Evolutionary conservation across 192 early-diverging fungal species (phyloP).

Genomic region (Pecoramyces ruminantium): DNA sequence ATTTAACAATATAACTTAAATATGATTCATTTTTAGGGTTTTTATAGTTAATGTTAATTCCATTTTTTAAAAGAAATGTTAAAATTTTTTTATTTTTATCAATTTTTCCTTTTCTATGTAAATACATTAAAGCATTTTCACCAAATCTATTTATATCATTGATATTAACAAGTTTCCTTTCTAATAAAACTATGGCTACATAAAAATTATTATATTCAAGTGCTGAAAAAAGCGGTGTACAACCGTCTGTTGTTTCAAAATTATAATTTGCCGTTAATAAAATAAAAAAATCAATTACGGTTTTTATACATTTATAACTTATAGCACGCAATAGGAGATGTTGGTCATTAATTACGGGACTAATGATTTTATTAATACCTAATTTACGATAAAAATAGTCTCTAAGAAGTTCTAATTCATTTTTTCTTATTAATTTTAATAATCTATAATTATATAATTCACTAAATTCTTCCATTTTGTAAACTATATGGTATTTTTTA

Average conservation of each 20-base stretch:
- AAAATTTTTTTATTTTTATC: not conserved
- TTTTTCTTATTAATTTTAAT: not conserved
- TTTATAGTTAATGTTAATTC: not conserved
- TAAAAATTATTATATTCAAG: not conserved
- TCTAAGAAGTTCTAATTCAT: not conserved
- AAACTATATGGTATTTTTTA: too few species aligned
- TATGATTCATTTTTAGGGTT: not conserved
- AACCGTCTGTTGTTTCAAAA: not conserved
- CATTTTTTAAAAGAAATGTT: not conserved
- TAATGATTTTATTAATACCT: not conserved
- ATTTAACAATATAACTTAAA: not conserved
- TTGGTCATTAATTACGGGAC: not conserved
- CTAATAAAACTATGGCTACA: not conserved
- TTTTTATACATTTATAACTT: not conserved
- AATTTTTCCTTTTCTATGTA: not conserved
- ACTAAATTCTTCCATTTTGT: not conserved
- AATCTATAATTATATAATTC: not conserved
- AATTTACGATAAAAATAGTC: not conserved
- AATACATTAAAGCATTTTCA: not conserved
- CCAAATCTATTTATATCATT: not conserved
- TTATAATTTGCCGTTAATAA: not conserved
- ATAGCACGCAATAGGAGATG: not conserved
- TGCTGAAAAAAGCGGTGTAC: not conserved
- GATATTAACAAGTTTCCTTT: not conserved
- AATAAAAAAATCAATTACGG: not conserved